These are phyloP conservation scores for Trametes pubescens DNA, from an alignment of 1,284 basidiomycete genomes.

Conservation along the genomic window DNA sequence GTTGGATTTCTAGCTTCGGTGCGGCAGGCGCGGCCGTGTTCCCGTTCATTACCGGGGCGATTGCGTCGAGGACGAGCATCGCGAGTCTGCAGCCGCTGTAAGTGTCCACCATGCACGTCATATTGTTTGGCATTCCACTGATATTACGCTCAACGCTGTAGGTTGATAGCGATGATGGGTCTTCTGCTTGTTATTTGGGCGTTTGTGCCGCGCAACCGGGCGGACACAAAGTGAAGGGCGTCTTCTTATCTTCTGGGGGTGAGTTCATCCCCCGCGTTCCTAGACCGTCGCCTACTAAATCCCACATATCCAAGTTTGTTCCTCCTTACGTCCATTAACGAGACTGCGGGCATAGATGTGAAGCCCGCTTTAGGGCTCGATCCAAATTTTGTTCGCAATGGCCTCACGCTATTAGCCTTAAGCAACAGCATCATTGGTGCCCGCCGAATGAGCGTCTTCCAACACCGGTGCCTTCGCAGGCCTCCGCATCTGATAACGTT, in stretches of 20 bases:
- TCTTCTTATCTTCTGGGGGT: background rate
- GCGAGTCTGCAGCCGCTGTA: conserved; percentile 62
- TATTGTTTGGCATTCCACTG: too few relatives aligned
- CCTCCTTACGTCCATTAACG: too few relatives aligned
- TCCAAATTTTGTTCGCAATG: too few relatives aligned
- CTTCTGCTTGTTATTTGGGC: conserved; percentile 55
- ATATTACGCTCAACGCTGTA: conserved; percentile 32
- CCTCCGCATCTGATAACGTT: too few relatives aligned
- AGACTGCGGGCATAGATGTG: too few relatives aligned
- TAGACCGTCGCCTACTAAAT: too few relatives aligned
- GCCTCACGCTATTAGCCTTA: too few relatives aligned
- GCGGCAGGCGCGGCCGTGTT: conserved; percentile 62
- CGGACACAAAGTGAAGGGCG: background rate
- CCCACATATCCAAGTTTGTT: too few relatives aligned
- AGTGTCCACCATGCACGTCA: conserved; percentile 34
- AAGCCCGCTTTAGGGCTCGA: too few relatives aligned
- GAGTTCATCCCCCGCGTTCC: background rate
- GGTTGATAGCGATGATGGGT: conserved; percentile 56
- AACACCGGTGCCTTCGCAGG: too few relatives aligned
- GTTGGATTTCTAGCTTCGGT: conserved; percentile 63
- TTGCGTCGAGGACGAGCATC: conserved; percentile 59
- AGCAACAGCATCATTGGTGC: too few relatives aligned
- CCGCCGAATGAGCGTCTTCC: too few relatives aligned
- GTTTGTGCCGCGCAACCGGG: conserved; percentile 45
- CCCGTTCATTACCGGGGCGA: conserved; percentile 64